Evolutionary conservation across 75 land plant genomes (phyloP), one percentile per base, ranked within the genome.

Genomic region (Pinus taeda): DNA sequence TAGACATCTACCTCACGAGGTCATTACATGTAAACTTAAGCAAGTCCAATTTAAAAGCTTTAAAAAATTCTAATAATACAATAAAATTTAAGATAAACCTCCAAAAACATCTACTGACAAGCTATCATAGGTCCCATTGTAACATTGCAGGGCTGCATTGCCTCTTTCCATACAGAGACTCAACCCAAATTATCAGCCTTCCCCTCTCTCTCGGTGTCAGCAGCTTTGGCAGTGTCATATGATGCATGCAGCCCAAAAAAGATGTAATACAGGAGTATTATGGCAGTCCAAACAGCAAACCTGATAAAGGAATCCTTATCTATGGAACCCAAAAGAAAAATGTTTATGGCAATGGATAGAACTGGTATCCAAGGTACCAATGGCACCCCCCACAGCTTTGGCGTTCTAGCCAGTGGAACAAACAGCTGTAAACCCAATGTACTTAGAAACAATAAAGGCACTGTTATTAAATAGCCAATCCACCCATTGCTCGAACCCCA

Each of bases 301-400:
- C 98, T 80, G 21, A 65, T 71, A 74, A 86, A 95, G 7, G 95
- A 90, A 42, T 37, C 81, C 73, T n/a, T 63, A 57, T 90, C 95
- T 15, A 95, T 84, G n/a, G 98, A 88, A 0, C 93, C 97, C 11
- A 94, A 82, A 26, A 94, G 77, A 80, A 94, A 94, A 4, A 92
- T 72, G 76, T 94, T 94, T 24, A 88, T 78, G 15, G 85, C 87
- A n/a, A 94, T 89, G n/a, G 97, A 94, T 26, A 82, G 78, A 24
- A 89, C 88, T 71, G 95, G 98, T 63, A 95, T 36, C 93, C 93
- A 95, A 12, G 98, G 98, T 72, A 95, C 91, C 64, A 91, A 77
- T 71, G 97, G 97, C 15, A 90, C 94, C 2, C 96, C 96, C 93
- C 93, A 93, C 14, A 83, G 36, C 77, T 79, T 83, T 1, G 98